Base-by-base conservation (phyloP, 352 stramenopile genomes). In the Globisporangium megalacanthum region DNA sequence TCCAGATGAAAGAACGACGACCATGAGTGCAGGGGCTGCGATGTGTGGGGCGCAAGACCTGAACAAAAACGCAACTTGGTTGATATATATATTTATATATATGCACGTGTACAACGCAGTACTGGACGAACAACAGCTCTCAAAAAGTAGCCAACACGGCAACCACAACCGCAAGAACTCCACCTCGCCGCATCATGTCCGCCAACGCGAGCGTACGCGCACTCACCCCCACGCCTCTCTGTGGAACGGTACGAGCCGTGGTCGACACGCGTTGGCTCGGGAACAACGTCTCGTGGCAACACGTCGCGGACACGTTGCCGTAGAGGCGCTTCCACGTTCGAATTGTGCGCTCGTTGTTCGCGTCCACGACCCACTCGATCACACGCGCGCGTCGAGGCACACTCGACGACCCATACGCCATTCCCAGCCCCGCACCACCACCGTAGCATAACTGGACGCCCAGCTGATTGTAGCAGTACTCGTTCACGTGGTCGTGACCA, bases 221-320 rank as follows among this genome's bases (percentile, higher is more conserved):
- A 50, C n/a, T 5, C 14, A 6, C 19, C 44, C 17, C 37, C 37
- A 22, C 52, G 33, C 33, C 33, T 4, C 8, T 37, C 33, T 37
- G 33, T 37, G 33, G 5, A 8, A 37, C 33, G 33, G 33, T 8
- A 8, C 33, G 33, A 4, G 8, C 33, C 33, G 11, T 20, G 41
- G 15, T 46, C 13, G 41, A 17, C 15, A 20, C 13, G 3, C 41
- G 13, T 6, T 46, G 41, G 44, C 20, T 51, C 84, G 90, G 29
- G 88, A 97, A 56, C 79, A 97, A 64, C 90, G 88, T 54, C 96
- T 98, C 69, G 64, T 98, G 20, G 77, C 97, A 15, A 86, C 73
- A 33, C 50, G 96, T 54, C n/a, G 11, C 17, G 4, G 39, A 13
- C 31, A 54, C 17, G 10, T 36, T n/a, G 41, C 37, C 46, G 49